Percentiles rank a stretch among this genome's conserved stretches.
Evolutionary conservation across 192 early-diverging fungal species (phyloP).

Genomic region (Rhizophagus clarus): DNA sequence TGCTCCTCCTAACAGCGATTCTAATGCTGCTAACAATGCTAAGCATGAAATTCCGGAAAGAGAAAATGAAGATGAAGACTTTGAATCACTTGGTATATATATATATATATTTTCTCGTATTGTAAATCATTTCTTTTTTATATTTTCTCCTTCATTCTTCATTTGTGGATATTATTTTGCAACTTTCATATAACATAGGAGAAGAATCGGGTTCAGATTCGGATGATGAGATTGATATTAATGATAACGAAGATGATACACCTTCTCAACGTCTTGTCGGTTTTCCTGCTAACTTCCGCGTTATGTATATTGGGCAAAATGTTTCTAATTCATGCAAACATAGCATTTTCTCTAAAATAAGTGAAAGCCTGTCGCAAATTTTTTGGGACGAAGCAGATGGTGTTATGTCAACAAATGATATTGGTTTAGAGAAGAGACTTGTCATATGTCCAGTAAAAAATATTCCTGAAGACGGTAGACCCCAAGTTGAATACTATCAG

Average conservation of each 20-base stretch:
- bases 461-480: neutral
- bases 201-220: neutral
- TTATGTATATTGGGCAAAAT: conserved; percentile 14
- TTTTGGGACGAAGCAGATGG: conserved; percentile 24
- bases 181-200: neutral
- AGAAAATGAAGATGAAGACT: neutral
- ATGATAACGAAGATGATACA: neutral
- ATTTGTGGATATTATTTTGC: neutral
- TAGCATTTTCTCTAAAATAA: neutral
- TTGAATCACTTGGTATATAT: neutral
- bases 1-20: neutral
- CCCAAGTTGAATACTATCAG: neutral
- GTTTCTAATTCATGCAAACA: neutral
- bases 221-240: neutral
- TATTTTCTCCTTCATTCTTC: neutral
- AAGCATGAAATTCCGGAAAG: neutral
- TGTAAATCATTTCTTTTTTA: neutral
- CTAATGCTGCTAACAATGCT: no score
- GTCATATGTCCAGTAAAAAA: conserved; percentile 3
- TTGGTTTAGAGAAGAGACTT: conserved; percentile 5
- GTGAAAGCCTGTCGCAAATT: conserved; percentile 1
- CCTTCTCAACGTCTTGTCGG: neutral
- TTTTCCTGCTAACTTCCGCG: conserved; percentile 8
- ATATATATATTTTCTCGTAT: no score
- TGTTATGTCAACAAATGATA: neutral